Evolutionary conservation across 1,284 basidiomycete genomes (phyloP).

Genomic region (Malassezia arunalokei): DNA sequence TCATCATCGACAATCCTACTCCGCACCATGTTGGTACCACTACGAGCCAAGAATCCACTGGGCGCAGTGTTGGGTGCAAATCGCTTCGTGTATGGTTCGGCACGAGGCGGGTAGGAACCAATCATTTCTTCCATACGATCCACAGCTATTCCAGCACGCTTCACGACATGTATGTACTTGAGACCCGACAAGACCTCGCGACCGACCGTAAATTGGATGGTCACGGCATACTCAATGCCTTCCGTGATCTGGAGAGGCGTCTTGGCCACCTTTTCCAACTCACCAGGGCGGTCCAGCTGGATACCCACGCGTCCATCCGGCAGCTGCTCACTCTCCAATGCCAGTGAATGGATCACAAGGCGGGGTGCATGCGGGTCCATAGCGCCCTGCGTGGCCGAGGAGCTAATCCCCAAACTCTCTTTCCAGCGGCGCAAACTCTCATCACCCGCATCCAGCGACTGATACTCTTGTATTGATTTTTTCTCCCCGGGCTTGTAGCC

Average conservation of each 20-base stretch:
- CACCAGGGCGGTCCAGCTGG: conserved; percentile 48
- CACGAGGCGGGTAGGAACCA: conserved; percentile 60
- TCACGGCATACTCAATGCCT: conserved; percentile 61
- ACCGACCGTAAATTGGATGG: conserved; percentile 64
- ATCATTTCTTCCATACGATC: conserved; percentile 82
- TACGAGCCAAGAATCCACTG: conserved; percentile 62
- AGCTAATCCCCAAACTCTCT: conserved; percentile 68
- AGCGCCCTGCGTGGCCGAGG: conserved; percentile 40
- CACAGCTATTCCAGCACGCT: conserved; percentile 62
- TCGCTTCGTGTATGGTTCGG: conserved; percentile 46
- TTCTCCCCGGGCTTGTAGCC: conserved; percentile 46
- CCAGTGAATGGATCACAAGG: conserved; percentile 46
- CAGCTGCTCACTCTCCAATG: conserved; percentile 47
- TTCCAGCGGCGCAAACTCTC: conserved; percentile 74
- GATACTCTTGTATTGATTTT: conserved; percentile 52
- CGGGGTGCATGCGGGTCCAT: conserved; percentile 42
- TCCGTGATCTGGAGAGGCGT: conserved; percentile 55
- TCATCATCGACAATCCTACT: conserved; percentile 70
- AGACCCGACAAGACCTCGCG: conserved; percentile 73
- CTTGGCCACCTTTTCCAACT: conserved; percentile 50
- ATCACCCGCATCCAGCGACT: conserved; percentile 64
- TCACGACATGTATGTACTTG: conserved; percentile 65
- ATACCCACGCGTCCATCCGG: conserved; percentile 48
- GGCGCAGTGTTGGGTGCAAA: conserved; percentile 47
- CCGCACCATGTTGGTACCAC: conserved; percentile 60